Evolutionary conservation across 441 rosid species (phyloP).

Genomic region (Isatis lusitanica): DNA sequence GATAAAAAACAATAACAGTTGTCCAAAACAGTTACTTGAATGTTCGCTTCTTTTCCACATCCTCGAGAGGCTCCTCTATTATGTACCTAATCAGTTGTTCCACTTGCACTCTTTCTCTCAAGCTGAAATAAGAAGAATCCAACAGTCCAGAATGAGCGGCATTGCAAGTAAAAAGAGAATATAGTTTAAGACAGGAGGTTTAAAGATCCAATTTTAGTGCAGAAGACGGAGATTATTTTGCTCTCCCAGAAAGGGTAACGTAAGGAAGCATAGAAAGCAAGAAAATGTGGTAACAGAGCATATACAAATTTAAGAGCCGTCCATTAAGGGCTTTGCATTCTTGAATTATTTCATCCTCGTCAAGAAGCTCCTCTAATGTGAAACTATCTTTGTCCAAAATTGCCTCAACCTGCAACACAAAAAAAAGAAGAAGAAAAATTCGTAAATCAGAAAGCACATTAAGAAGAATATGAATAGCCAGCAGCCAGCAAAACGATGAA

Average conservation of each 20-base stretch:
- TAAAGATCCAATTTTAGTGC: background rate
- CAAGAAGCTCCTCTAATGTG: slow-evolving; percentile 91
- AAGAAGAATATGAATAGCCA: background rate
- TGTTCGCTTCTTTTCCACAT: slow-evolving; percentile 55
- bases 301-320: slow-evolving; percentile 90
- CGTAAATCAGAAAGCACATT: slow-evolving; percentile 2
- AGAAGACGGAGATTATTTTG: background rate
- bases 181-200: background rate
- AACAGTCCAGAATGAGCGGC: slow-evolving; percentile 2
- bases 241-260: background rate
- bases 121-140: slow-evolving; percentile 41
- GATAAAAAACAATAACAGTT: slow-evolving; percentile 6
- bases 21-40: slow-evolving; percentile 52
- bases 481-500: background rate
- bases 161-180: slow-evolving; percentile 8
- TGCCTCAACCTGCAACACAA: slow-evolving; percentile 71
- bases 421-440: background rate
- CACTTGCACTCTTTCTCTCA: slow-evolving; percentile 67
- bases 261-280: slow-evolving; percentile 11
- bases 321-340: slow-evolving; percentile 95
- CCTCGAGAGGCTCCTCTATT: slow-evolving; percentile 63
- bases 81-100: slow-evolving; percentile 66
- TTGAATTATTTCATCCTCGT: slow-evolving; percentile 96
- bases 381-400: slow-evolving; percentile 85
- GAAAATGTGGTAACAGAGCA: slow-evolving; percentile 15